Percentiles rank a stretch among this genome's conserved stretches.
These are phyloP conservation scores for Danielozyma ontarioensis DNA, from an alignment of 805 yeast genomes.

Conservation along the genomic window DNA sequence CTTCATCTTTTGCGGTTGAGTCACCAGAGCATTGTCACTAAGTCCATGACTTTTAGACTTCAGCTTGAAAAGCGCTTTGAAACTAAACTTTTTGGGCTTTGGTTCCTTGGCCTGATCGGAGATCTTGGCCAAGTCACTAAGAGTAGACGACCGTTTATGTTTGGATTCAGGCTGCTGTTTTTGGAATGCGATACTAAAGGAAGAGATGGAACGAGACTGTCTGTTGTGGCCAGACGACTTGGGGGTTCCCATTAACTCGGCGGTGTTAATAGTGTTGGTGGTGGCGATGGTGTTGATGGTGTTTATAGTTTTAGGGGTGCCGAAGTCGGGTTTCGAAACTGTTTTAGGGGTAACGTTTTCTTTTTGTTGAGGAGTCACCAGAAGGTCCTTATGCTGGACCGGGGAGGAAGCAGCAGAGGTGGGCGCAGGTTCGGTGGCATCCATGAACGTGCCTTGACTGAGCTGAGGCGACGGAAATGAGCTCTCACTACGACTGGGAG, in stretches of 20 bases:
- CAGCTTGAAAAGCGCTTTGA: constrained; percentile 33
- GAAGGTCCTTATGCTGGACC: neutral
- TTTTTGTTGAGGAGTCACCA: neutral
- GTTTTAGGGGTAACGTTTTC: neutral
- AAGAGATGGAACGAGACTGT: neutral
- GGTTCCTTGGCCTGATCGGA: neutral
- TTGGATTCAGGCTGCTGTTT: constrained; percentile 1
- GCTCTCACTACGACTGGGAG: no score
- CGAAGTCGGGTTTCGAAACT: neutral
- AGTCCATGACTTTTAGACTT: constrained; percentile 27
- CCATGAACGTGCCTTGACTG: no score
- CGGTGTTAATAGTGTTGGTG: neutral
- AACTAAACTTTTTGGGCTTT: constrained; percentile 30
- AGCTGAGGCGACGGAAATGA: neutral
- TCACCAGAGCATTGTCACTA: no score
- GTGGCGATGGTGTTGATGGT: neutral
- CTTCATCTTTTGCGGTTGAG: neutral
- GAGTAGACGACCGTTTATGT: constrained; percentile 7
- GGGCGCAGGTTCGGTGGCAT: no score
- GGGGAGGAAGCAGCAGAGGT: neutral
- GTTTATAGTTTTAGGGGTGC: neutral
- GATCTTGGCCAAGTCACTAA: constrained; percentile 4
- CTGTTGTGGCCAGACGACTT: neutral
- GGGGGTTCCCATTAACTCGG: neutral
- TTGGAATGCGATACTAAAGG: neutral